Evolutionary conservation across 2,329 filamentous ascomycete genomes (phyloP).

Genomic region (Hymenoscyphus scutula): DNA sequence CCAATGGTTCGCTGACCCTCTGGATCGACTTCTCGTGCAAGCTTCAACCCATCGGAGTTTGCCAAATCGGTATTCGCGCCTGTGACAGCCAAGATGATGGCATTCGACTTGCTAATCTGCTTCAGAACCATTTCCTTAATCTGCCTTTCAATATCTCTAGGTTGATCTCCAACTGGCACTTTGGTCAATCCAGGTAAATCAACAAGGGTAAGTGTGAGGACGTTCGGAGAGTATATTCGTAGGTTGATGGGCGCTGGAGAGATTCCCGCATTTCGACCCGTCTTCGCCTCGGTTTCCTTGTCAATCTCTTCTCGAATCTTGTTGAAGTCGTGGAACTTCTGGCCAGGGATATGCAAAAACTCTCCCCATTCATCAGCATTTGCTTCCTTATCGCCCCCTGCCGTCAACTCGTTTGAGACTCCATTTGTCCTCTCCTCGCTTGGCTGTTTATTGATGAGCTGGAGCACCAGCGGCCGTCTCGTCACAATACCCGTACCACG

Average conservation of each 20-base stretch:
- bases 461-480: slow-evolving; percentile 89
- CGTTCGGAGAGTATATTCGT: slow-evolving; percentile 96
- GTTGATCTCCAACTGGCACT: slow-evolving; percentile 94
- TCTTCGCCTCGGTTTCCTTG: slow-evolving; percentile 93
- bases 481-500: slow-evolving; percentile 98
- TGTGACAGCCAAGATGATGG: slow-evolving; percentile 94
- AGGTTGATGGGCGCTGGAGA: slow-evolving; percentile 96
- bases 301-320: slow-evolving; percentile 98
- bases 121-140: slow-evolving; percentile 98
- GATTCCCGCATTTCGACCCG: slow-evolving; percentile 93
- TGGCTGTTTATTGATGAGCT: slow-evolving; percentile 89
- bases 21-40: slow-evolving; percentile 93
- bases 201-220: slow-evolving; percentile 92
- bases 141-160: slow-evolving; percentile 92
- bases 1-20: slow-evolving; percentile 97
- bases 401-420: slow-evolving; percentile 60
- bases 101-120: slow-evolving; percentile 97
- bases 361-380: slow-evolving; percentile 98
- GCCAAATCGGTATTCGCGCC: slow-evolving; percentile 97
- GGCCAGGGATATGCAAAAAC: slow-evolving; percentile 94
- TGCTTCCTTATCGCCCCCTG: slow-evolving; percentile 76
- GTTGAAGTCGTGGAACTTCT: slow-evolving; percentile 97
- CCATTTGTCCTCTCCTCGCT: slow-evolving; percentile 67
- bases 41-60: slow-evolving; percentile 95
- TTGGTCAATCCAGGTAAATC: slow-evolving; percentile 96